Percentiles rank a stretch among this genome's conserved stretches.
phyloP scores from a whole-genome alignment of 2,329 filamentous ascomycete genomes.

The Cadophora gregata region DNA sequence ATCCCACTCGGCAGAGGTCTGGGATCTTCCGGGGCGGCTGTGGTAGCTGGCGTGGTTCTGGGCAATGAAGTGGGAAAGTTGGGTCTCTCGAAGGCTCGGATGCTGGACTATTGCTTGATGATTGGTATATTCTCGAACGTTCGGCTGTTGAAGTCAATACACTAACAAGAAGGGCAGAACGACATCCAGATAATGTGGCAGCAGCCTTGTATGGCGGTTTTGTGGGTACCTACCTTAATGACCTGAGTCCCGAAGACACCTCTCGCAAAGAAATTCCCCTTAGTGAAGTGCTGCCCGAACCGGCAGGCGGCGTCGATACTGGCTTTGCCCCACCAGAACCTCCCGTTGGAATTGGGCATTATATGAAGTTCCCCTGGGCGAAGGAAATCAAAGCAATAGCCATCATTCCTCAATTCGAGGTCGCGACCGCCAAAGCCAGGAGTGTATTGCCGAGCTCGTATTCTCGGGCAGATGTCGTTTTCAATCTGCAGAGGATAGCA shows the following conservation, averaged over 20 bases:
- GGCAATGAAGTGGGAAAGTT: constrained; percentile 88
- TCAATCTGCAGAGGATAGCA: constrained; percentile 94
- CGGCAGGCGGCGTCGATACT: constrained; percentile 89
- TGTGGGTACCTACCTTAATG: constrained; percentile 94
- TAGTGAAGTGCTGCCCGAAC: constrained; percentile 88
- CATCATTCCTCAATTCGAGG: constrained; percentile 95
- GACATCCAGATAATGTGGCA: constrained; percentile 93
- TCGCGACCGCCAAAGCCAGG: constrained; percentile 90
- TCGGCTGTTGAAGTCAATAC: neutral
- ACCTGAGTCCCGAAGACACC: constrained; percentile 85
- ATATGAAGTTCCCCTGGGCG: constrained; percentile 94
- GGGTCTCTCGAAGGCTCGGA: constrained; percentile 75
- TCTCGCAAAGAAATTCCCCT: constrained; percentile 92
- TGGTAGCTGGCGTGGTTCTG: constrained; percentile 92
- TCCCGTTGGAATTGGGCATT: constrained; percentile 92
- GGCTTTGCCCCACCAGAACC: constrained; percentile 85
- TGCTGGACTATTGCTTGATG: constrained; percentile 98
- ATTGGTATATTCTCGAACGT: constrained; percentile 64
- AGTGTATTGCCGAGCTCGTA: constrained; percentile 84
- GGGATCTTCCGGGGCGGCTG: constrained; percentile 93
- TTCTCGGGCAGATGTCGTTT: constrained; percentile 79
- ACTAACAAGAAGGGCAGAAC: constrained; percentile 55
- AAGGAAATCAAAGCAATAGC: constrained; percentile 95
- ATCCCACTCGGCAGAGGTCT: constrained; percentile 92
- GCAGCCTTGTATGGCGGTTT: constrained; percentile 96